Conservation (phyloP, 805 yeast species). For the Debaryomyces tyrocola region DNA sequence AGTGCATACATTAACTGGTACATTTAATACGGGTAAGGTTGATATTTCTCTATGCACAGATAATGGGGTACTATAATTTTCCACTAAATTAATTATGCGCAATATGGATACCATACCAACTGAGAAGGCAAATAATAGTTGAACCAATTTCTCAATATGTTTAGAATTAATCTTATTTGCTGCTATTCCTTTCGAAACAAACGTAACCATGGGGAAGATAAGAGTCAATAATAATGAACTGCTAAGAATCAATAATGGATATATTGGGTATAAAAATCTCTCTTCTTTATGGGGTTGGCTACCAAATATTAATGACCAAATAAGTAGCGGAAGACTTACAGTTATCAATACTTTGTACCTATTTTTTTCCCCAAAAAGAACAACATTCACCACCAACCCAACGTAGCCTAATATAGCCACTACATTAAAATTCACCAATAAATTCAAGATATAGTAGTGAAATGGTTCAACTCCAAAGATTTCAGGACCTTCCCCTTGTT, state of each 20-base stretch:
- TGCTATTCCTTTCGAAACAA: slow-evolving; percentile 9
- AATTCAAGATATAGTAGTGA: slow-evolving; percentile 65
- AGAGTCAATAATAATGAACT: slow-evolving; percentile 52
- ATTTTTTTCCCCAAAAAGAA: slow-evolving; percentile 9
- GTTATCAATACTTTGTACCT: slow-evolving; percentile 9
- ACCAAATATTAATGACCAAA: slow-evolving; percentile 71
- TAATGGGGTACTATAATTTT: slow-evolving; percentile 75
- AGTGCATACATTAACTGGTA: slow-evolving; percentile 61
- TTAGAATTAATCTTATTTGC: slow-evolving; percentile 7
- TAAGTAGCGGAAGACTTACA: slow-evolving; percentile 46
- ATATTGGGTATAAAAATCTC: slow-evolving; percentile 83
- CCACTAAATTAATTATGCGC: slow-evolving; percentile 59
- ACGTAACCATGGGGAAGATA: slow-evolving; percentile 7
- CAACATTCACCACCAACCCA: slow-evolving; percentile 33
- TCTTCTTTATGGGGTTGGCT: slow-evolving; percentile 92
- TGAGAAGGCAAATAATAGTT: slow-evolving; percentile 28
- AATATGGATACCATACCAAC: slow-evolving; percentile 32
- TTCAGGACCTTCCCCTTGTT: slow-evolving; percentile 77
- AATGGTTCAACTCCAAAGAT: slow-evolving; percentile 88
- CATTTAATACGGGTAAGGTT: slow-evolving; percentile 16
- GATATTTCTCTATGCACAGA: slow-evolving; percentile 45
- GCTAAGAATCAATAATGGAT: slow-evolving; percentile 63
- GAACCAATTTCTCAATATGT: slow-evolving; percentile 7
- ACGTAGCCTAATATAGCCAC: slow-evolving; percentile 42
- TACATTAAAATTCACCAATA: slow-evolving; percentile 72